Evolutionary conservation across 768 basidiomycete species (phyloP).

Genomic region (Gloeophyllum trabeum): DNA sequence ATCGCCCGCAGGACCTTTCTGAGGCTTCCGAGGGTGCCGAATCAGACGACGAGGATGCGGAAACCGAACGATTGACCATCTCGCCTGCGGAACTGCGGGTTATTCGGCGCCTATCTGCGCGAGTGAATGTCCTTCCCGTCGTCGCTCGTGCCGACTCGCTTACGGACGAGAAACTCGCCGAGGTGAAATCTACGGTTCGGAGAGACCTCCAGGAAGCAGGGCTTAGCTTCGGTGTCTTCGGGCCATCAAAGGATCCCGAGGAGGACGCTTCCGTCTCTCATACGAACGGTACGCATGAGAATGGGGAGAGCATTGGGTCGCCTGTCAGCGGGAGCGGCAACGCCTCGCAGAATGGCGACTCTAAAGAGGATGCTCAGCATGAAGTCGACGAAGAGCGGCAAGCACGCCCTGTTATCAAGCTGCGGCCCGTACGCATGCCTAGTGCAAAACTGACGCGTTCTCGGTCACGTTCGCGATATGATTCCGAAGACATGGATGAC

Average conservation of each 20-base stretch:
- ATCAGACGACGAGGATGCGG: conserved; percentile 38
- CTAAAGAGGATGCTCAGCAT: conserved; percentile 20
- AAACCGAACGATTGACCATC: conserved; percentile 46
- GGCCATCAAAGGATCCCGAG: conserved; percentile 22
- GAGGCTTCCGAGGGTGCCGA: conserved; percentile 31
- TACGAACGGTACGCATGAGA: not conserved
- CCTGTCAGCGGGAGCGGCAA: not conserved
- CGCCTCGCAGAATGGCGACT: conserved; percentile 6
- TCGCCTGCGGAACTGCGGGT: conserved; percentile 71
- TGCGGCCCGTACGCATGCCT: conserved; percentile 33
- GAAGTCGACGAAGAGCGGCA: conserved; percentile 42
- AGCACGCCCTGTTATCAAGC: conserved; percentile 69
- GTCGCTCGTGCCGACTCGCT: conserved; percentile 75
- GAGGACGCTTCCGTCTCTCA: not conserved
- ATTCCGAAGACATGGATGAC: conserved; percentile 43
- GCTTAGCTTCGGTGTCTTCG: conserved; percentile 72
- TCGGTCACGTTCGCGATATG: conserved; percentile 65
- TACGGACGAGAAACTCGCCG: conserved; percentile 63
- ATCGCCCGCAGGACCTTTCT: conserved; percentile 41
- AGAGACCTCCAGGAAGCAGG: conserved; percentile 53
- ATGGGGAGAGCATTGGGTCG: not conserved
- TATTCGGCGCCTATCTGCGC: conserved; percentile 60
- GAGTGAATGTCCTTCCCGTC: conserved; percentile 74
- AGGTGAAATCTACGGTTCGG: conserved; percentile 65
- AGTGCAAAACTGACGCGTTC: conserved; percentile 33